Percentiles rank a stretch among this genome's conserved stretches.
Evolutionary conservation across 2,329 filamentous ascomycete species (phyloP).

Genomic region (Cladosporium cucumerinum): DNA sequence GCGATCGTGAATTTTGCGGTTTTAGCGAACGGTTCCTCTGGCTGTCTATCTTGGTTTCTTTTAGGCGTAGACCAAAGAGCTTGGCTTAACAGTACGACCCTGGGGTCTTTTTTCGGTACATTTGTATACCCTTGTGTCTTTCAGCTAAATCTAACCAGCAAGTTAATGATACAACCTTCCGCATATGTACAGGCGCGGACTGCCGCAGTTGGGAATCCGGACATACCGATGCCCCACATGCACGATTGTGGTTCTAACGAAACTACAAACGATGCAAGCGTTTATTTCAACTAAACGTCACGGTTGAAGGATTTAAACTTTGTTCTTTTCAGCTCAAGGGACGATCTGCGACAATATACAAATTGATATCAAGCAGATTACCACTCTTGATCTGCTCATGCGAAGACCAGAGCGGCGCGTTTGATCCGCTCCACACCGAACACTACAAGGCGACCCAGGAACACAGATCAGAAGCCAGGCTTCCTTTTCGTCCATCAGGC

Average conservation of each 20-base stretch:
- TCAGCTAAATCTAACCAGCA: neutral
- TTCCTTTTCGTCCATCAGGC: neutral
- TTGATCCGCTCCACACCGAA: neutral
- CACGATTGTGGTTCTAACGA: neutral
- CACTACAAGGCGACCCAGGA: neutral
- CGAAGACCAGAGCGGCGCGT: neutral
- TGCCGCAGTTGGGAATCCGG: neutral
- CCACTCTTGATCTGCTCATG: neutral
- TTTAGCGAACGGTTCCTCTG: slow-evolving; percentile 2
- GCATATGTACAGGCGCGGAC: neutral
- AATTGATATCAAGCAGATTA: neutral
- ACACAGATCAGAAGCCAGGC: neutral
- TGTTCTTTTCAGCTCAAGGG: neutral
- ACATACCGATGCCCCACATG: neutral
- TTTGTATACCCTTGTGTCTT: neutral
- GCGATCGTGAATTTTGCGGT: neutral
- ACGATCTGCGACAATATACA: neutral
- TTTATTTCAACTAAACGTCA: neutral
- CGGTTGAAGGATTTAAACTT: neutral
- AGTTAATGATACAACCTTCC: neutral
- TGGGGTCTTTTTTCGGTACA: neutral
- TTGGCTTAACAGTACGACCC: neutral
- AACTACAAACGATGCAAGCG: neutral
- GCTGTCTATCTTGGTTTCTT: neutral
- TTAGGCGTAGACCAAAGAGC: neutral